Evolutionary conservation across 148 eudicot genomes (phyloP), one percentile per base, ranked within the genome.

Genomic region (Fallopia convolvulus): DNA sequence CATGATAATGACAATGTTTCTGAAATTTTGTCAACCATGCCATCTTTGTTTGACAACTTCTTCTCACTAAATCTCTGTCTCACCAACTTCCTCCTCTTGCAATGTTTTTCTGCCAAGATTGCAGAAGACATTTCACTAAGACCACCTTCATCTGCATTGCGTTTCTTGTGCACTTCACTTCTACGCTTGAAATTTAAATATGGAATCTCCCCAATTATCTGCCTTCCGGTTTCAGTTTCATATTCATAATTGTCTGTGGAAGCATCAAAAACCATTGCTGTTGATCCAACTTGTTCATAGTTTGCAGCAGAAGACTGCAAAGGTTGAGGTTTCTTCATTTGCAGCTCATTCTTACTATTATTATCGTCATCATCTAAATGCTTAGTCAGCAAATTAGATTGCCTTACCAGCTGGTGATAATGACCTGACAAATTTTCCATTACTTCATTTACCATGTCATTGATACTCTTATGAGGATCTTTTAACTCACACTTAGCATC

Each of bases 81-180:
- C 55, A 77, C 74, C 73, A 77, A 63, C 10, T 61, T 65, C 70
- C 73, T 77, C 40, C 79, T 77, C 79, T 77, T 77, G 46, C 20
- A 17, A 41, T 63, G 79, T 41, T 44, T 77, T 18, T 65, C 58
- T 12, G 39, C 33, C 6, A 56, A 26, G 23, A 48, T 32, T 26
- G 36, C 55, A 15, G 20, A 47, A 58, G 36, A 40, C n/a, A 32
- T 6, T 40, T 30, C 72, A 36, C 26, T 21, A n/a, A 39, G 39
- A 50, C 17, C 48, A 77, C 49, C 72, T 39, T 21, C 23, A 11
- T 47, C 65, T 56, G 14, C 70, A 20, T n/a, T 33, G 44, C 53
- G 18, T 12, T 10, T 44, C 21, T 44, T 47, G 21, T 47, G n/a
- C 7, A 77, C 72, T 65, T 77, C 79, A 77, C 72, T 77, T 48